Base-by-base conservation (phyloP, 192 early-diverging fungal species). In the Coemansia furcata region DNA sequence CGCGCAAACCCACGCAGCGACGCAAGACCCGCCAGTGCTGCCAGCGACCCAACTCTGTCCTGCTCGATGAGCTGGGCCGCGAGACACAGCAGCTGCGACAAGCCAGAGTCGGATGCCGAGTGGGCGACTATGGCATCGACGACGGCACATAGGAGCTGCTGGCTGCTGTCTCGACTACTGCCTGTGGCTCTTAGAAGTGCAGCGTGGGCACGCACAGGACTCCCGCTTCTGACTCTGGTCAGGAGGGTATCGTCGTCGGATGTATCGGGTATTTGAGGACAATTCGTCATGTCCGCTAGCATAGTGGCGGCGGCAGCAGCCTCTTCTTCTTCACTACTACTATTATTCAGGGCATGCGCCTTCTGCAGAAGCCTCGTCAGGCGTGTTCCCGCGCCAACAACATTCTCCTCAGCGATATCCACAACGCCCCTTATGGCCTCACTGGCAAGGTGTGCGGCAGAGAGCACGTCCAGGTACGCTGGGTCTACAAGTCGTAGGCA, bases 401-500 rank as follows among this genome's bases (percentile, higher is more conserved):
- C 46, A 12, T 50, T 57, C 21, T 50, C 62, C 21, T 50, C 49
- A 11, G 21, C 19, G 15, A 46, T 54, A 54, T 54, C 50, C 50
- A 38, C 17, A 33, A 21, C 19, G 35, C 40, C 40, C 44, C 32
- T 11, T 11, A 14, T 54, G 60, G 57, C 47, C 32, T 55, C 32
- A 15, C 30, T 62, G 44, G 43, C 38, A 21, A 36, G 23, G 21
- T 35, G 32, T 21, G 26, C 36, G 3, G 30, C 35, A 7, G 60
- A 33, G 1, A 76, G 70, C 0, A 26, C 60, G 37, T 81, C 70
- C 23, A 82, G 49, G 63, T 69, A 82, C 15, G 47, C 43, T 10
- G 62, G 70, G 38, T 68, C 62, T 12, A 82, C 47, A 3, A 82
- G 71, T 4, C 79, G 79, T 15, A 82, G 43, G 36, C 52, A 30